These are phyloP conservation scores for Scheffersomyces cryptocercus DNA, from an alignment of 1,139 yeast species.

Conservation along the genomic window DNA sequence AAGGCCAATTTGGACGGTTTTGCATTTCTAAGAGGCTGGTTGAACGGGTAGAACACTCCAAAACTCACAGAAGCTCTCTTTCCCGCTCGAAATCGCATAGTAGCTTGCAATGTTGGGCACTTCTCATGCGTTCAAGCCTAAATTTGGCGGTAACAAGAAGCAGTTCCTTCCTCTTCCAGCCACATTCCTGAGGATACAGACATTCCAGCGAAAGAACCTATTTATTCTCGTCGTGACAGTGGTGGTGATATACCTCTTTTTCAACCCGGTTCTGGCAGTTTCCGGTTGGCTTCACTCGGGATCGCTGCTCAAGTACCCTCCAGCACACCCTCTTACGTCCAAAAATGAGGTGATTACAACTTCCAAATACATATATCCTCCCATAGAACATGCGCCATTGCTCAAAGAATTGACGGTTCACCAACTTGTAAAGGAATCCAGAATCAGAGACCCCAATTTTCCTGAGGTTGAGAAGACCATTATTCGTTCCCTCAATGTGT, in stretches of 20 bases:
- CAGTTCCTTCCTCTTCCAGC: conserved; percentile 38
- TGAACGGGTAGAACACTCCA: no score
- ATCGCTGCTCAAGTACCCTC: conserved; percentile 23
- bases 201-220: conserved; percentile 17
- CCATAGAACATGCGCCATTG: conserved; percentile 62
- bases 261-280: conserved; percentile 22
- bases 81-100: no score
- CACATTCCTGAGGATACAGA: conserved; percentile 22
- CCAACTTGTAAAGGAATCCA: conserved; percentile 47
- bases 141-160: conserved; percentile 20
- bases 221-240: conserved; percentile 16
- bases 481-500: conserved; percentile 40
- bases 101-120: conserved; percentile 1
- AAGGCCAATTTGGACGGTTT: no score
- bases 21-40: no score
- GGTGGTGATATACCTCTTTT: conserved; percentile 23
- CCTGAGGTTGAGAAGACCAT: conserved; percentile 38
- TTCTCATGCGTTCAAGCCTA: conserved; percentile 24
- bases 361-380: conserved; percentile 62
- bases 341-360: conserved; percentile 40
- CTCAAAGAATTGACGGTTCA: conserved; percentile 57
- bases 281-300: conserved; percentile 8
- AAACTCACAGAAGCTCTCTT: no score
- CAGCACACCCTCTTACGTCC: conserved; percentile 38
- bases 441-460: conserved; percentile 37